Base-by-base conservation (phyloP, 371 early-diverging fungal genomes). In the Circinella umbellata region DNA sequence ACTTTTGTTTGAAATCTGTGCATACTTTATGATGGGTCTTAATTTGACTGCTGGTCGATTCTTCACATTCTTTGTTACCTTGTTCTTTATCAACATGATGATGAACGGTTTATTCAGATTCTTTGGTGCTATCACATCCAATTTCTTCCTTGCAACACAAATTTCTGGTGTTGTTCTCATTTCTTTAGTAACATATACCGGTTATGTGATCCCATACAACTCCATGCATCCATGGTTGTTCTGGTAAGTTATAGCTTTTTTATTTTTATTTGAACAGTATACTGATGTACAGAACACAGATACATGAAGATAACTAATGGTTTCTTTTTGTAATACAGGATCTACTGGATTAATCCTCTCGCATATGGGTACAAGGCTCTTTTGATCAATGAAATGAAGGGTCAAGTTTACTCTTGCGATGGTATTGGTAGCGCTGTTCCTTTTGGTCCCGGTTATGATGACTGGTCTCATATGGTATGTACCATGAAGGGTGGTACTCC, bases 291-390 rank as follows among this genome's bases (percentile, higher is more conserved):
- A 2, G 2, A 27, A 27, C 6, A 57, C 15, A 17, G 39, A 55
- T 55, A 8, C 4, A 55, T 18, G 7, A 55, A 42, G 6, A 42
- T 9, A 42, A 9, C 42, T 42, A 42, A 42, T 11, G 1, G 9
- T 42, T 11, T 42, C n/a, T 42, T 42, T 42, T 42, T 42, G 53
- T 54, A 53, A 1, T 10, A 39, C 51, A 69, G 71, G 73, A 67
- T 73, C 34, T 69, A 66, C 18, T 91, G 87, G 84, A 81, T 90
- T 48, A 88, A 85, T 59, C 89, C 92, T 7, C 72, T 92, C 17
- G 82, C 89, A 1, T 91, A 91, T 70, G 89, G 87, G 0, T 84
- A 82, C 69, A 78, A 86, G 66, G 81, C 88, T 0, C 76, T 93
- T 10, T 61, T 90, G 46, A 72, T 80, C 46, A 90, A 91, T 72